Conservation (phyloP, 768 basidiomycete species). For the Termitomyces sp. region DNA sequence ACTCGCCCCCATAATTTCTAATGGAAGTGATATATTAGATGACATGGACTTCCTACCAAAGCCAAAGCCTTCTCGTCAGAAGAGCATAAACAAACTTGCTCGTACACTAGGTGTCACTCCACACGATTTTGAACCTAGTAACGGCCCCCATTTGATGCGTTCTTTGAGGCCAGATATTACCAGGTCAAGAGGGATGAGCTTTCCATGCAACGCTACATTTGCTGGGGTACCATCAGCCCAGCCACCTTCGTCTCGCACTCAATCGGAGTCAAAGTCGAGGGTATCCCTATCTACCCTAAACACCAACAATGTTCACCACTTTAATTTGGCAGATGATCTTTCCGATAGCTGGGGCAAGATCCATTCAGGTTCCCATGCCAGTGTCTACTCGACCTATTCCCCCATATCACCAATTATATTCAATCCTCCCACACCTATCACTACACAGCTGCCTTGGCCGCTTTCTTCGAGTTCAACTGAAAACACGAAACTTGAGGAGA, state of each 20-base stretch:
- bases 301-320: constrained; percentile 25
- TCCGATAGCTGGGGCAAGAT: constrained; percentile 23
- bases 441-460: constrained; percentile 2
- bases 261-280: constrained; percentile 11
- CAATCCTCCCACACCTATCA: constrained; percentile 25
- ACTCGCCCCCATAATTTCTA: constrained; percentile 14
- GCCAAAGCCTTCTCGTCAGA: constrained; percentile 5
- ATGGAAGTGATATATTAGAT: constrained; percentile 7
- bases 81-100: constrained; percentile 25
- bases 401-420: constrained; percentile 32
- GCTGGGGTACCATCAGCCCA: background rate
- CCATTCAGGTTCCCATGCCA: constrained; percentile 7
- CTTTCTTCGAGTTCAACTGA: constrained; percentile 1
- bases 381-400: constrained; percentile 15
- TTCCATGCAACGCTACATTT: constrained; percentile 8
- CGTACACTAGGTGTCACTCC: constrained; percentile 27
- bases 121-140: constrained; percentile 12
- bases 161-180: background rate
- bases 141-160: background rate
- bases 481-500: constrained; percentile 16
- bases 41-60: constrained; percentile 7
- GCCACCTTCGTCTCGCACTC: constrained; percentile 6
- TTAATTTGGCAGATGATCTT: constrained; percentile 21
- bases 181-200: constrained; percentile 5
- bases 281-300: constrained; percentile 14